Base-by-base conservation (phyloP, 164 flowering plant genomes). In the Piper betle region DNA sequence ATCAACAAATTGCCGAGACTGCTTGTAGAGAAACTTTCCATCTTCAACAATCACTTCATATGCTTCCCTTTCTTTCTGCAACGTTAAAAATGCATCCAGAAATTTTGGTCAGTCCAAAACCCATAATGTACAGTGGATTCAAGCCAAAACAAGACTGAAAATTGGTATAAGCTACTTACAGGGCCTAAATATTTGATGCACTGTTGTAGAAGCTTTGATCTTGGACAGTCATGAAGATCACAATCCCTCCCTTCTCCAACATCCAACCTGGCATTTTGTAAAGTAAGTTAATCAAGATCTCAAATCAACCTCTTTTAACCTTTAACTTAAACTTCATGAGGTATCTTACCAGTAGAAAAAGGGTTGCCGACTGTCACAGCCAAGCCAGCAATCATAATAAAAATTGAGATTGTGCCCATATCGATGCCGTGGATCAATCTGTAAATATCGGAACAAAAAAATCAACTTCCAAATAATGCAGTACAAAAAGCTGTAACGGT, bases 391-490 rank as follows among this genome's bases (percentile, higher is more conserved):
- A 64, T 57, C 81, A 66, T 84, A 93, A 63, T 90, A 93, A 66
- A 84, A 83, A 40, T 88, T 94, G 60, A 93, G 90, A 71, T 90
- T 93, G 63, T 90, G 97, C 38, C 98, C 98, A 72, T 93, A 93
- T 2, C 98, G 96, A 64, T 93, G 98, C 17, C 98, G 80, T 52
- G 97, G 97, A 76, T 93, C 98, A 66, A 93, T 93, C 98, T 93
- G 66, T 72, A 17, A 61, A 57, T 6, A 65, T 1, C 10, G 50
- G 33, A 25, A 46, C 50, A 4, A 46, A 46, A 46, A 10, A 10
- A n/a, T n/a, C n/a, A n/a, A n/a, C n/a, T n/a, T n/a, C 20, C 17
- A 18, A 25, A 25, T 25, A 25, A 25, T 25, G 33, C 33, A 25
- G 33, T 25, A 25, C 33, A 25, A 25, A 25, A 25, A 25, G 33